Base-by-base conservation (phyloP, 192 early-diverging fungal genomes). In the Bifiguratus adelaidae region DNA sequence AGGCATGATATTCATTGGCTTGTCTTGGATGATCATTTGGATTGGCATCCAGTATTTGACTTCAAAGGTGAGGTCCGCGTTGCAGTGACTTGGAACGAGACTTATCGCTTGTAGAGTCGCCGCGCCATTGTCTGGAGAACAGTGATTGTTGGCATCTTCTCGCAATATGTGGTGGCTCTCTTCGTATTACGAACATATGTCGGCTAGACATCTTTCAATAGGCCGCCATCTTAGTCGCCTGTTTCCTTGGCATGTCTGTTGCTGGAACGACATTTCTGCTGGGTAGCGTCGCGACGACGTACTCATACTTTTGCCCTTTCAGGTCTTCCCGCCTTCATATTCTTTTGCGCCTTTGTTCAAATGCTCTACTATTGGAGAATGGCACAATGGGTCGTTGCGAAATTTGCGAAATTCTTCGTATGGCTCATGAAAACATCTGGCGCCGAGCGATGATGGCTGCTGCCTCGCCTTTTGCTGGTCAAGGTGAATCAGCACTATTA, bases 281-380 rank as follows among this genome's bases (percentile, higher is more conserved):
- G 37, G 80, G 85, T 24, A 63, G 67, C 8, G 59, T 52, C 16
- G 52, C 72, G 19, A 59, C 56, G 3, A 55, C n/a, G 71, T 11
- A 46, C 52, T 4, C 16, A 23, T 25, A 55, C 71, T 9, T 88
- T 94, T 58, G 82, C 76, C 45, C 55, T 83, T 32, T 46, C 63
- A 5, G 83, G 90, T 35, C 75, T 94, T 40, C 88, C 91, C 16
- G 85, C 89, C 26, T 73, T 91, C 35, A 74, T 94, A 53, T 91
- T 91, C 70, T 94, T 94, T 64, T 81, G 85, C 33, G 68, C 89
- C 26, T 78, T 88, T 44, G 84, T 94, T 46, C 81, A 86, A 36
- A 76, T 85, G 44, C 57, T 90, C 46, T 88, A 85, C 71, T 90
- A 89, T 65, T 63, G 83, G 53, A 85, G 86, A 45, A 72, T 74